phyloP scores from a whole-genome alignment of 768 basidiomycete species.

The Calocera viscosa region DNA sequence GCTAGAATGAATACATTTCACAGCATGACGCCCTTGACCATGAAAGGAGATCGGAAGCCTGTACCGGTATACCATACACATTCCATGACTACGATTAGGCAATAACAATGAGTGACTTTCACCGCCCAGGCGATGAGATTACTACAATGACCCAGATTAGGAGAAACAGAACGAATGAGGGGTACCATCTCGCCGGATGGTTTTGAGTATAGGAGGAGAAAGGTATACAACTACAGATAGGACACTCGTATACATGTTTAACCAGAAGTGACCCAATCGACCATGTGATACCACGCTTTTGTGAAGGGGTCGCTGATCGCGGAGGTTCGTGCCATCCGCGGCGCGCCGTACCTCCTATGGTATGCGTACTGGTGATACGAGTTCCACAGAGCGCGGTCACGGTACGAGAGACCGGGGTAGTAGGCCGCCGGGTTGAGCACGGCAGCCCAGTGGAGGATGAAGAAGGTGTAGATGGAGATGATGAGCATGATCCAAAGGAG shows the following conservation, averaged over 20 bases:
- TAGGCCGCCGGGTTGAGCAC: conserved; percentile 4
- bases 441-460: conserved; percentile 4
- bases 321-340: background rate
- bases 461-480: background rate
- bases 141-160: background rate
- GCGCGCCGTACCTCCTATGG: background rate
- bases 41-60: no score
- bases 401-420: background rate
- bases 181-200: background rate
- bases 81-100: background rate
- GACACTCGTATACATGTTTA: background rate
- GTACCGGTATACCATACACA: no score
- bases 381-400: background rate
- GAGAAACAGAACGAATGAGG: background rate
- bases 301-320: background rate
- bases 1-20: no score
- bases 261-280: background rate
- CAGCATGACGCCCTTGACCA: no score
- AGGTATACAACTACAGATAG: background rate
- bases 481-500: background rate
- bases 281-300: background rate
- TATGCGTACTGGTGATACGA: conserved; percentile 3
- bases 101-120: background rate
- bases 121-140: background rate
- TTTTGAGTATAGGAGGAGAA: background rate